Conservation (phyloP, 441 rosid species). For the Populus trichocarpa region DNA sequence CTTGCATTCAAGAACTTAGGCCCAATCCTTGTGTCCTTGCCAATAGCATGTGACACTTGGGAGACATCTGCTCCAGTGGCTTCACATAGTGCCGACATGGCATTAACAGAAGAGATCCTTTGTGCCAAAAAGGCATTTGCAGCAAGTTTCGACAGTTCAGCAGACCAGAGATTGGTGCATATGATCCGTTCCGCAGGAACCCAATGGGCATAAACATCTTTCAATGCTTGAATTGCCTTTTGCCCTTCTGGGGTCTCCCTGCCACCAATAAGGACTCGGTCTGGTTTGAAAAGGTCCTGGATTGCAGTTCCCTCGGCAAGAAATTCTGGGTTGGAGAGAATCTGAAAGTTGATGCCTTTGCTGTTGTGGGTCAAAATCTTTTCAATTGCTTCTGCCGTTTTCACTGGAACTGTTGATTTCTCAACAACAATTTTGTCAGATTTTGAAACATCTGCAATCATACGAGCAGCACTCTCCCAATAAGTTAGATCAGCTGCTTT, state of each 20-base stretch:
- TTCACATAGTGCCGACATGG: slow-evolving; percentile 87
- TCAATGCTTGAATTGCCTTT: slow-evolving; percentile 67
- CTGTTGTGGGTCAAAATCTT: slow-evolving; percentile 78
- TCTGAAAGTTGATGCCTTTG: slow-evolving; percentile 85
- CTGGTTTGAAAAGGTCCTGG: slow-evolving; percentile 67
- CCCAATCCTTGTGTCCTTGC: slow-evolving; percentile 73
- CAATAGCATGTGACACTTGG: slow-evolving; percentile 66
- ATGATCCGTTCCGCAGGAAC: slow-evolving; percentile 69
- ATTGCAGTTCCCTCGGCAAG: slow-evolving; percentile 95
- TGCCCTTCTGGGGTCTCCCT: slow-evolving; percentile 75
- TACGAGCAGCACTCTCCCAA: slow-evolving; percentile 92
- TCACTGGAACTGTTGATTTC: slow-evolving; percentile 85
- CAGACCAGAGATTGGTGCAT: slow-evolving; percentile 86
- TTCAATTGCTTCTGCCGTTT: slow-evolving; percentile 82
- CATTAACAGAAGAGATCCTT: slow-evolving; percentile 83
- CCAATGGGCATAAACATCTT: slow-evolving; percentile 80
- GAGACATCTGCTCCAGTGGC: slow-evolving; percentile 80
- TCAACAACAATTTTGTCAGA: slow-evolving; percentile 85
- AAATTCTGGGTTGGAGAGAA: slow-evolving; percentile 84
- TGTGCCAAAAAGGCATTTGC: slow-evolving; percentile 88
- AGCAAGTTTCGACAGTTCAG: slow-evolving; percentile 85
- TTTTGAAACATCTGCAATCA: slow-evolving; percentile 86
- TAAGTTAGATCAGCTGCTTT: slow-evolving; percentile 87
- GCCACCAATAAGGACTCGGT: slow-evolving; percentile 89
- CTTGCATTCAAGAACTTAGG: slow-evolving; percentile 78